A percentile compares a stretch with the other conserved stretches of the same genome.
These are phyloP conservation scores for Thraustochytrium sp. DNA, from an alignment of 352 stramenopile genomes.

Conservation along the genomic window DNA sequence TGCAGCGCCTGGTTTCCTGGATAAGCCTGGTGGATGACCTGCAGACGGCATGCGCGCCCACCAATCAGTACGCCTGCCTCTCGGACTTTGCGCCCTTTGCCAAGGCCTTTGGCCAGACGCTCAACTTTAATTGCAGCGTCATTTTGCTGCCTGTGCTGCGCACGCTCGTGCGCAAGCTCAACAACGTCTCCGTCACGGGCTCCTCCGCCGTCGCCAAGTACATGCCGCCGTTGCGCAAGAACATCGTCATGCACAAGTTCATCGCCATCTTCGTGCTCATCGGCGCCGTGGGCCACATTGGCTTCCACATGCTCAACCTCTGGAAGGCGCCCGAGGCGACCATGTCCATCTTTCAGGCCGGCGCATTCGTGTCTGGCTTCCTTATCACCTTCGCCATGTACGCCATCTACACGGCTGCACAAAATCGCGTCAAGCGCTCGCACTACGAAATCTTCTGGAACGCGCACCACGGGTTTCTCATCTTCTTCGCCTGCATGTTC, in stretches of 20 bases:
- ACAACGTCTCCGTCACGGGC: constrained; percentile 48
- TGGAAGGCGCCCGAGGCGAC: constrained; percentile 39
- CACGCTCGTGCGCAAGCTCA: constrained; percentile 48
- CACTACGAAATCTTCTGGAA: constrained; percentile 54
- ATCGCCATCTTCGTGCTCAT: constrained; percentile 48
- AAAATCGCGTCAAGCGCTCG: constrained; percentile 47
- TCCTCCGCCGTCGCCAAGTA: constrained; percentile 42
- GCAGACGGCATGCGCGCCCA: neutral
- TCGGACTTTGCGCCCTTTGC: constrained; percentile 50
- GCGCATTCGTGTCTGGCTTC: constrained; percentile 50
- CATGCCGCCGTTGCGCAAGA: constrained; percentile 51
- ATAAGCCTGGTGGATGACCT: neutral
- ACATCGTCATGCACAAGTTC: constrained; percentile 56
- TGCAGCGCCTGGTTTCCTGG: neutral
- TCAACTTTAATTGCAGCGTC: constrained; percentile 55
- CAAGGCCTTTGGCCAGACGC: constrained; percentile 50
- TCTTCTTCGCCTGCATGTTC: constrained; percentile 51
- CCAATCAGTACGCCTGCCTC: constrained; percentile 12
- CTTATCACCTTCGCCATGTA: constrained; percentile 54
- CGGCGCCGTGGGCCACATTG: constrained; percentile 48
- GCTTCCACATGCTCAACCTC: constrained; percentile 54
- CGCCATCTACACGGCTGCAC: constrained; percentile 51
- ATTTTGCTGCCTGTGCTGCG: constrained; percentile 50
- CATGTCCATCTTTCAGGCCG: constrained; percentile 37
- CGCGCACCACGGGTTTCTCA: constrained; percentile 47